phyloP scores from a whole-genome alignment of 495 filamentous ascomycete species.

The Aspergillus sparsus region DNA sequence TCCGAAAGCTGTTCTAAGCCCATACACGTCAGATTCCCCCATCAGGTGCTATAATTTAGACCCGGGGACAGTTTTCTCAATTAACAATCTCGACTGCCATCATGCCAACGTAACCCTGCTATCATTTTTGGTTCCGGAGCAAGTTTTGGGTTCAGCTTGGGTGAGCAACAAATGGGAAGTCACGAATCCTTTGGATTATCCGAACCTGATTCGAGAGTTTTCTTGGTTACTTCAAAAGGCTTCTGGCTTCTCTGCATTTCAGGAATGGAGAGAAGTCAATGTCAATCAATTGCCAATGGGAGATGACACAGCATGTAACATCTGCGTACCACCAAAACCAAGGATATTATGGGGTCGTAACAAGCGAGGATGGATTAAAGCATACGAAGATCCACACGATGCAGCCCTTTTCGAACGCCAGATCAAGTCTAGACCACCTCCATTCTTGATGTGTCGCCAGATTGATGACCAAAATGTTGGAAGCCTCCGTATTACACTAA shows the following conservation, averaged over 20 bases:
- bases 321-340: slow-evolving; percentile 49
- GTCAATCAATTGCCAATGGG: not conserved
- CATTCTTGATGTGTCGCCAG: slow-evolving; percentile 47
- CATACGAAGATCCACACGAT: slow-evolving; percentile 49
- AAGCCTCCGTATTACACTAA: slow-evolving; percentile 51
- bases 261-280: slow-evolving; percentile 30
- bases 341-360: slow-evolving; percentile 41
- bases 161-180: slow-evolving; percentile 25
- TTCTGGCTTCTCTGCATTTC: slow-evolving; percentile 21
- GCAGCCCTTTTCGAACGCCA: slow-evolving; percentile 50
- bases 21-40: slow-evolving; percentile 7
- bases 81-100: slow-evolving; percentile 26
- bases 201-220: slow-evolving; percentile 27
- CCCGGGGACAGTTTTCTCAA: slow-evolving; percentile 13
- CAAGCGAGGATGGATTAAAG: slow-evolving; percentile 24
- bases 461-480: slow-evolving; percentile 32
- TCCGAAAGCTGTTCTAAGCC: slow-evolving; percentile 17
- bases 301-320: slow-evolving; percentile 24
- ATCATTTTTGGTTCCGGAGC: slow-evolving; percentile 23
- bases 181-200: slow-evolving; percentile 24
- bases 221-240: slow-evolving; percentile 38
- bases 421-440: slow-evolving; percentile 48
- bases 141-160: slow-evolving; percentile 18
- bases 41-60: slow-evolving; percentile 23
- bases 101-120: slow-evolving; percentile 33